Evolutionary conservation across 495 filamentous ascomycete genomes (phyloP).

Genomic region (Aspergillus saccharolyticus): DNA sequence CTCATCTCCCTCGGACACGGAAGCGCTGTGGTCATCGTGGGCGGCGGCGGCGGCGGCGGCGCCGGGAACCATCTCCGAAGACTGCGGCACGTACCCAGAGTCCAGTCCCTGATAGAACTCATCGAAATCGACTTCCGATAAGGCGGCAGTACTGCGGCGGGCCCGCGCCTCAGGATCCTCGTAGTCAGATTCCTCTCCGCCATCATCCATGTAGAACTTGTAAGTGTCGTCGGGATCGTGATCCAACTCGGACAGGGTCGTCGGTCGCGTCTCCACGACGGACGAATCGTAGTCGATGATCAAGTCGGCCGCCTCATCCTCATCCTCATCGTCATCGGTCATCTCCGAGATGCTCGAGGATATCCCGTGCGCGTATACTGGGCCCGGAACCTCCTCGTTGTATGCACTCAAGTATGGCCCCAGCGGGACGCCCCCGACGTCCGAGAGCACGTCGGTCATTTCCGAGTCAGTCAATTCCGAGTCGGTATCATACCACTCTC

Average conservation of each 20-base stretch:
- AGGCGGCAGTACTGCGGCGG: background rate
- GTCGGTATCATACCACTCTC: conserved; percentile 19
- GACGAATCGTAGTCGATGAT: conserved; percentile 28
- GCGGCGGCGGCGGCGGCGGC: too few relatives aligned
- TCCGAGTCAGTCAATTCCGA: conserved; percentile 25
- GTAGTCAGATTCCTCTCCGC: conserved; percentile 19
- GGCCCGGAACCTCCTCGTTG: conserved; percentile 12
- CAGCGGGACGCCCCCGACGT: conserved; percentile 20
- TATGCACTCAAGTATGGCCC: conserved; percentile 17
- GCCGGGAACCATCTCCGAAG: conserved; percentile 11
- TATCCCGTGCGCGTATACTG: conserved; percentile 8
- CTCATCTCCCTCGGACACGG: conserved; percentile 19
- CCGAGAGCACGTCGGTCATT: conserved; percentile 22
- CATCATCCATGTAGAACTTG: conserved; percentile 35
- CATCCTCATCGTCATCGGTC: conserved; percentile 17
- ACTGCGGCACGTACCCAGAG: conserved; percentile 15
- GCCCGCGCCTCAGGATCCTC: conserved; percentile 4
- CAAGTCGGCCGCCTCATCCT: conserved; percentile 14
- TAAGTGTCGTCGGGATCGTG: conserved; percentile 32
- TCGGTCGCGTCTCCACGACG: conserved; percentile 13
- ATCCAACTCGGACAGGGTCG: conserved; percentile 16
- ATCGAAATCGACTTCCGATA: conserved; percentile 31
- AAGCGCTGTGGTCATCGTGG: conserved; percentile 20
- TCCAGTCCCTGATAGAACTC: conserved; percentile 31
- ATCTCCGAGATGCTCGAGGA: conserved; percentile 21